A percentile compares a stretch with the other conserved stretches of the same genome.
Evolutionary conservation across 2,329 filamentous ascomycete species (phyloP).

Genomic region (Fusarium chaquense): DNA sequence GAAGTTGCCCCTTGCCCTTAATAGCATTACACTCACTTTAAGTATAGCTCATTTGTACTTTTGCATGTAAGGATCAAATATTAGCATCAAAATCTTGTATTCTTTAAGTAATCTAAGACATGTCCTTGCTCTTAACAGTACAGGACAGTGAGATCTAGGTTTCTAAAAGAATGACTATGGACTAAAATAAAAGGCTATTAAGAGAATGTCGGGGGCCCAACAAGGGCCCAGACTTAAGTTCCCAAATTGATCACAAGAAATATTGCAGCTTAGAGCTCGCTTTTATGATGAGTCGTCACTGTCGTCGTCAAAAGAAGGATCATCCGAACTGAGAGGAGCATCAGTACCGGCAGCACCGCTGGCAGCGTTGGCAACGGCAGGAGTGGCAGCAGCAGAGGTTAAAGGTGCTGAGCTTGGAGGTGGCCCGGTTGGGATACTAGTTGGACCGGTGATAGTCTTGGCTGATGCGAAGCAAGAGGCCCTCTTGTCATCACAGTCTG

Average conservation of each 20-base stretch:
- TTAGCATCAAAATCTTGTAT: not conserved
- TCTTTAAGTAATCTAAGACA: conserved; percentile 1
- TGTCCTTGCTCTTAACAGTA: not conserved
- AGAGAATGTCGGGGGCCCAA: not conserved
- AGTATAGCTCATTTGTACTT: too few species aligned
- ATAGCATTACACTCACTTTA: too few species aligned
- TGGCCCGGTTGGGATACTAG: not conserved
- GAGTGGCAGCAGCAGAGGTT: not conserved
- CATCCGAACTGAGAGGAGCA: not conserved
- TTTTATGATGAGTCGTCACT: not conserved
- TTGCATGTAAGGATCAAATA: too few species aligned
- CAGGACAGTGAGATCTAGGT: not conserved
- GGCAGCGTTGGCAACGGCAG: not conserved
- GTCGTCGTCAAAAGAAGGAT: conserved; percentile 1
- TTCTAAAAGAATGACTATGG: not conserved
- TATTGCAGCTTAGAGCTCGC: not conserved
- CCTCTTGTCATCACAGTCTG: not conserved
- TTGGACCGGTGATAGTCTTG: not conserved
- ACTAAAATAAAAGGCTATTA: not conserved
- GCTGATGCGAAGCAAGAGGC: not conserved
- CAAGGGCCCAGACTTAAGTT: not conserved
- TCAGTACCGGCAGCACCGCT: not conserved
- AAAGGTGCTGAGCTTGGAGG: not conserved
- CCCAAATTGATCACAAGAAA: not conserved
- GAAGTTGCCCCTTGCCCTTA: too few species aligned